Conservation (phyloP, 345 rosid species). For the Anastatica hierochuntica region DNA sequence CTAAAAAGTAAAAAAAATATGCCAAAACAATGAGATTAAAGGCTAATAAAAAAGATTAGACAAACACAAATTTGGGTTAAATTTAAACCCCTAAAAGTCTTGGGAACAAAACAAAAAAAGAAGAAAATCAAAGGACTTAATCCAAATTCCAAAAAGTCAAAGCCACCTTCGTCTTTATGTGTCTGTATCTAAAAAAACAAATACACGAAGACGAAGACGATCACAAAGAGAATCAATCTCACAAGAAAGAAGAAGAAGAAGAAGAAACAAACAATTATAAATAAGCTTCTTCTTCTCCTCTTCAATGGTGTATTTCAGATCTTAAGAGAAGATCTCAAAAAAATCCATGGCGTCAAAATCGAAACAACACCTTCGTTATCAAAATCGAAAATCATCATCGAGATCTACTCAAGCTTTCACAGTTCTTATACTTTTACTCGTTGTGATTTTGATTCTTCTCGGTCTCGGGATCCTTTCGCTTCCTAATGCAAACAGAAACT, state of each 20-base stretch:
- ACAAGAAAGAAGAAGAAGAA: not conserved
- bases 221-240: slow-evolving; percentile 9
- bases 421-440: slow-evolving; percentile 40
- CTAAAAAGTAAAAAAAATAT: too few species aligned
- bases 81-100: not conserved
- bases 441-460: slow-evolving; percentile 64
- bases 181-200: slow-evolving; percentile 14
- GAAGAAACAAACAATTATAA: not conserved
- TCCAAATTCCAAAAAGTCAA: slow-evolving; percentile 11
- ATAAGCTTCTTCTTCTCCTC: not conserved
- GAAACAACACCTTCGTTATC: slow-evolving; percentile 23
- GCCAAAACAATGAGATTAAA: too few species aligned
- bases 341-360: slow-evolving; percentile 23
- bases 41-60: not conserved
- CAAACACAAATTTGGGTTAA: not conserved
- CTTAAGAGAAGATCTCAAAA: not conserved
- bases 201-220: slow-evolving; percentile 14
- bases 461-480: slow-evolving; percentile 64
- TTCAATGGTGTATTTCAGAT: slow-evolving; percentile 16
- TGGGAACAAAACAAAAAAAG: not conserved
- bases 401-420: slow-evolving; percentile 46
- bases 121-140: not conserved
- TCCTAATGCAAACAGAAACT: slow-evolving; percentile 41
- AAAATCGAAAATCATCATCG: slow-evolving; percentile 28
- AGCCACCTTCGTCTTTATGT: slow-evolving; percentile 12